Evolutionary conservation across 2,329 filamentous ascomycete genomes (phyloP), one percentile per base, ranked within the genome.

Genomic region (Emericellopsis cladophorae): DNA sequence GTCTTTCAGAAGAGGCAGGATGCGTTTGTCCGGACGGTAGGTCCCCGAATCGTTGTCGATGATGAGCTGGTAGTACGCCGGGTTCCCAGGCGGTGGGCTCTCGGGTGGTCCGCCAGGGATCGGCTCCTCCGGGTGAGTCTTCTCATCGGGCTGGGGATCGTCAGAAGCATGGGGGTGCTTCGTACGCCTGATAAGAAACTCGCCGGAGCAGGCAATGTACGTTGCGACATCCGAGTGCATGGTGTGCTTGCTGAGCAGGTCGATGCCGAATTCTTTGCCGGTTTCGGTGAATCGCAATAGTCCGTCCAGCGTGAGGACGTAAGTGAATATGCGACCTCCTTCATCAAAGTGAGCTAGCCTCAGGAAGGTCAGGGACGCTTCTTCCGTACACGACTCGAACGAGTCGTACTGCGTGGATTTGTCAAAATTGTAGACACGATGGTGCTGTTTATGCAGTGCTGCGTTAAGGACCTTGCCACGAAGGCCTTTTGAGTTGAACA

Each of bases 1-100:
- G 10, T 67, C 54, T 40, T 81, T 78, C 2, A 96, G 67, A 1
- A 79, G 57, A 0, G 84, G 84, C 2, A 96, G 71, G 9, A 85
- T 69, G 10, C 79, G 71, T 42, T 83, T 82, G 54, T 93, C 87
- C 0, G 90, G 90, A 0, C 90, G 76, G 58, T 96, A 96, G 0
- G 90, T 96, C 10, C 90, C 90, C 41, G 81, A 87, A 60, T 95
- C 90, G 53, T 96, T 96, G 65, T 96, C 90, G 54, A 96, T 95
- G 47, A 92, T 68, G 8, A 96, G 74, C 56, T 94, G 83, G 58
- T 95, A 96, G 54, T 70, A 68, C 40, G 59, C 55, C n/a, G 65
- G 73, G 42, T 70, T 59, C 12, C 56, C 49, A 0, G 67, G 72
- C 4, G 68, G 70, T 0, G 59, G 46, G 0, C 55, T 53, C 14